Base-by-base conservation (phyloP, 768 basidiomycete genomes). In the Rhizopogon salebrosus region DNA sequence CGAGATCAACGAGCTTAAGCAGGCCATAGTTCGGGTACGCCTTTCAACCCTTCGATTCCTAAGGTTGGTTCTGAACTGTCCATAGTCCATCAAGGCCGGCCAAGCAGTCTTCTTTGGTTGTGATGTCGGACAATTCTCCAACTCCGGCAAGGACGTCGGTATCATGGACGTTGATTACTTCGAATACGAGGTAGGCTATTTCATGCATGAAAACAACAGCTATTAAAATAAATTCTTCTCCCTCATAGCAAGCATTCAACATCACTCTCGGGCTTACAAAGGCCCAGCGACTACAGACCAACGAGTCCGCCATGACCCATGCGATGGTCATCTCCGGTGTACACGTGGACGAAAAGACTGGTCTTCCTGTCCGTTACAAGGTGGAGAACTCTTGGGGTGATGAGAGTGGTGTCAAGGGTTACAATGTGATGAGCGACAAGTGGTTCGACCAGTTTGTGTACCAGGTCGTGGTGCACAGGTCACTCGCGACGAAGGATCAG, bases 381-480 rank as follows among this genome's bases (percentile, higher is more conserved):
- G 91, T 98, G 18, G 95, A 98, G 77, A 98, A 98, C 73, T 89
- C 86, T 3, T 98, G 95, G 95, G 89, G 91, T 14, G 83, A 84
- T 24, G 71, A 72, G 0, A 78, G 76, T 0, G 88, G 93, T 23
- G 76, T 92, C 59, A 85, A 92, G 60, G 95, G 95, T 6, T 95
- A 84, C 70, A 92, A 89, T 71, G 82, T 95, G 61, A 95, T 95
- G 92, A 90, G 84, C 45, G 89, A 91, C 58, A 74, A 73, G 39
- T 98, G 95, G 95, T 98, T 98, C 69, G 85, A 87, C 52, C 77
- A 98, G 87, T 92, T 83, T 64, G 91, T 95, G 26, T 98, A 92
- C 72, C 95, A 98, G 70, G 84, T 95, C 23, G 95, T 97, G 10
- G 82, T 91, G 16, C 92, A 90, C 48, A 87, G 85, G 68, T 75